Base-by-base conservation (phyloP, 768 basidiomycete species). In the Suillus subalutaceus region DNA sequence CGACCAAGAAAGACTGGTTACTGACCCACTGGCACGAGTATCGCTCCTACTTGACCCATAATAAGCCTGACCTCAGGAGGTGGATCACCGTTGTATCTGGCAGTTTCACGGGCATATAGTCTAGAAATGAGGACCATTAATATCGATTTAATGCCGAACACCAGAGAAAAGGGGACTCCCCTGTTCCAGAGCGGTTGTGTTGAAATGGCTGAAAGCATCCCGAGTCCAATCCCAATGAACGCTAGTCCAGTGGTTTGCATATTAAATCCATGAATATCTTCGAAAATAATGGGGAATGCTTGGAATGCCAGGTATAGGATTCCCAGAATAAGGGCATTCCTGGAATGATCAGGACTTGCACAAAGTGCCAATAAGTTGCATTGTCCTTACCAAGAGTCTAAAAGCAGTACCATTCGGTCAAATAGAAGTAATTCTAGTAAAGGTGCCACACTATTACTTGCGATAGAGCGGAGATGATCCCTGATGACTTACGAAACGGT, bases 361-460 rank as follows among this genome's bases (percentile, higher is more conserved):
- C 10, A 1, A 41, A 46, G 18, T 13, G 53, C 70, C 9, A 73
- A 37, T 1, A 23, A 53, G 46, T 10, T 12, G 60, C 63, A 38
- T 43, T 32, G 37, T 26, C 35, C 83, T 3, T 74, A 90, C 93
- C 92, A 94, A 15, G 84, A 74, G 73, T 92, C 84, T 10, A 94
- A 80, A 6, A 90, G 75, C 5, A 93, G 80, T 0, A 90, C 89
- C 91, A 94, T 94, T n/a, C 84, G 82, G 69, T 96, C 91, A 58
- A 80, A 84, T 0, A 85, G 52, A 6, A 92, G 77, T 8, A 93
- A 78, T 73, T 88, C 90, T 91, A 66, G 43, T 20, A 63, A 30
- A 30, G 1, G 18, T 60, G 52, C 10, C 32, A 20, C 41, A 26
- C 64, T 41, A 62, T 67, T 44, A 63, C 58, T 60, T 30, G 40